Base-by-base conservation (phyloP, 2,329 filamentous ascomycete species). In the Fusarium nematophilum region DNA sequence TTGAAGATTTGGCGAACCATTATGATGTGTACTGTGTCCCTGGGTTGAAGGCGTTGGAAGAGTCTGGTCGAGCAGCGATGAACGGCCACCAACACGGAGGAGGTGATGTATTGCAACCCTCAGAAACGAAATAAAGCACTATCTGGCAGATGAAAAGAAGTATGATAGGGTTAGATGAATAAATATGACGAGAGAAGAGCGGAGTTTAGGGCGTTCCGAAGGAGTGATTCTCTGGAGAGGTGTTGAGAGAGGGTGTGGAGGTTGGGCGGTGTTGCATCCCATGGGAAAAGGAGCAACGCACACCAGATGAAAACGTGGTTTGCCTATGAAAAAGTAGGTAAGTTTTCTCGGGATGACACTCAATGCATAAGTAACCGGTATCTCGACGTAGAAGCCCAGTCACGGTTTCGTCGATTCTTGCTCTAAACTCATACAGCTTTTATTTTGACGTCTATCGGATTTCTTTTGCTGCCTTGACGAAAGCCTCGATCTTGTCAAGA, bases 401-500 rank as follows among this genome's bases (percentile, higher is more conserved):
- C 15, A 21, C 21, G 18, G 29, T 37, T 8, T 10, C 7, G 4
- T 14, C 10, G 8, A 25, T 6, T 39, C 23, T 30, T 21, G 21
- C 5, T 33, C 25, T 29, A 40, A 14, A 15, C 8, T 15, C 1
- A n/a, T 23, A 21, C 37, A 38, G 13, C 5, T 37, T 65, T 43
- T 64, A 39, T 63, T 48, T 36, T 37, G 39, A 44, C 14, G 18
- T 60, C 65, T 80, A 84, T 70, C 80, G 76, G 53, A 85, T 78
- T 26, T 76, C 75, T 74, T 95, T 95, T 0, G 88, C 91, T 29
- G 87, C 86, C 71, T 86, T 84, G 33, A 98, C 81, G 75, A 99
- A 99, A 4, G 84, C 86, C 61, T 81, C 80, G 65, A 99, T 98
- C 79, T 90, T 96, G 14, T 86, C 85, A 53, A 94, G 69, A 74